Percentiles rank a stretch among this genome's conserved stretches.
Conservation (phyloP, 148 eudicot genomes). For the Fallopia convolvulus region DNA sequence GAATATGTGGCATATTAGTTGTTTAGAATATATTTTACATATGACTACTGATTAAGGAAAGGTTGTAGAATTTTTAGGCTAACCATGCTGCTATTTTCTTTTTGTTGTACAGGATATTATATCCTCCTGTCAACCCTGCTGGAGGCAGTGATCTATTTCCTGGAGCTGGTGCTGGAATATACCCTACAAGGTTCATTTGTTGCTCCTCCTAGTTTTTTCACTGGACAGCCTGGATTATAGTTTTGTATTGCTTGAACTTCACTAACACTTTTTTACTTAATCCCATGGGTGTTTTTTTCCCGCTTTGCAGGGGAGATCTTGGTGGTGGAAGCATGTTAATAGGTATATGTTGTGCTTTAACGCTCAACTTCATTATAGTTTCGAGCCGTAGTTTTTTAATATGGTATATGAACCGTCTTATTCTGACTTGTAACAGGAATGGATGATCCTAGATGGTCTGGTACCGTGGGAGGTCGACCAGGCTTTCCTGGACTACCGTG, state of each 20-base stretch:
- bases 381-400: neutral
- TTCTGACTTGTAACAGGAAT: slow-evolving; percentile 44
- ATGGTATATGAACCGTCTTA: neutral
- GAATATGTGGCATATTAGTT: neutral
- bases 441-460: slow-evolving; percentile 68
- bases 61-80: neutral
- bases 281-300: neutral
- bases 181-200: slow-evolving; percentile 53
- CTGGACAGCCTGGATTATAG: neutral
- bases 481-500: slow-evolving; percentile 66
- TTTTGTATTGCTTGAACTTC: neutral
- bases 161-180: slow-evolving; percentile 77
- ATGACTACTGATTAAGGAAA: neutral
- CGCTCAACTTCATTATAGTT: neutral
- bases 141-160: slow-evolving; percentile 77
- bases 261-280: neutral
- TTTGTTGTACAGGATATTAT: slow-evolving; percentile 25
- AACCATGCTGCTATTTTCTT: neutral
- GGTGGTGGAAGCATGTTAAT: slow-evolving; percentile 76
- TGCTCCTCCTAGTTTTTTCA: neutral
- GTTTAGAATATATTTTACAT: neutral
- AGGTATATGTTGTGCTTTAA: slow-evolving; percentile 32
- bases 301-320: slow-evolving; percentile 48
- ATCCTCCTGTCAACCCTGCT: slow-evolving; percentile 59
- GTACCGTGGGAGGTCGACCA: slow-evolving; percentile 37